These are phyloP conservation scores for Calocybe gambosa DNA, from an alignment of 1,284 basidiomycete species.

Conservation along the genomic window DNA sequence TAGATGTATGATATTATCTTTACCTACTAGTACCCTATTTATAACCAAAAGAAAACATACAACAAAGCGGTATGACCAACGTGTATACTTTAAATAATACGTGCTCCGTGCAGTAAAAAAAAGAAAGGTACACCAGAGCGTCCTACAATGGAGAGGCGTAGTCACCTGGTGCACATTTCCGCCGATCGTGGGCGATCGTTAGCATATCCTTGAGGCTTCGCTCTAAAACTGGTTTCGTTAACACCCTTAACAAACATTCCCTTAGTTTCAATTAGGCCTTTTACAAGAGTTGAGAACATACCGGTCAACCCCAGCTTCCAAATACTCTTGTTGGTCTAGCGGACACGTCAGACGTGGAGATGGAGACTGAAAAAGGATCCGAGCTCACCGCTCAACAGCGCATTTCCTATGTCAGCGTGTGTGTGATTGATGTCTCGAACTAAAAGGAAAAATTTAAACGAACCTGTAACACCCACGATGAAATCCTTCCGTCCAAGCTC, in stretches of 20 bases:
- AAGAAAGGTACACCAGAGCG: not conserved
- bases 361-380: not conserved
- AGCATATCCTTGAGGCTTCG: constrained; percentile 49
- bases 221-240: constrained; percentile 68
- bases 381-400: constrained; percentile 35
- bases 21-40: not conserved
- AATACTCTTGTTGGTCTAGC: constrained; percentile 57
- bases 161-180: constrained; percentile 23
- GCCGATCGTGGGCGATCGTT: constrained; percentile 45
- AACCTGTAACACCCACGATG: constrained; percentile 73
- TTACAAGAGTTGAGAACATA: constrained; percentile 26
- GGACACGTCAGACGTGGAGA: constrained; percentile 20
- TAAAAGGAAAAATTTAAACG: constrained; percentile 21
- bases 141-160: constrained; percentile 8
- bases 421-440: constrained; percentile 14
- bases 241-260: constrained; percentile 31
- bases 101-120: not conserved
- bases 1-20: not conserved
- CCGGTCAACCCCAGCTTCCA: constrained; percentile 74
- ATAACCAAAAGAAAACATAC: not conserved
- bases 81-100: not conserved
- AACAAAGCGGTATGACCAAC: not conserved
- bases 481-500: constrained; percentile 64
- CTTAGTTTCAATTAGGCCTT: constrained; percentile 10
- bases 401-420: constrained; percentile 32